Evolutionary conservation across 352 stramenopile species (phyloP).

Genomic region (Peronospora belbahrii): DNA sequence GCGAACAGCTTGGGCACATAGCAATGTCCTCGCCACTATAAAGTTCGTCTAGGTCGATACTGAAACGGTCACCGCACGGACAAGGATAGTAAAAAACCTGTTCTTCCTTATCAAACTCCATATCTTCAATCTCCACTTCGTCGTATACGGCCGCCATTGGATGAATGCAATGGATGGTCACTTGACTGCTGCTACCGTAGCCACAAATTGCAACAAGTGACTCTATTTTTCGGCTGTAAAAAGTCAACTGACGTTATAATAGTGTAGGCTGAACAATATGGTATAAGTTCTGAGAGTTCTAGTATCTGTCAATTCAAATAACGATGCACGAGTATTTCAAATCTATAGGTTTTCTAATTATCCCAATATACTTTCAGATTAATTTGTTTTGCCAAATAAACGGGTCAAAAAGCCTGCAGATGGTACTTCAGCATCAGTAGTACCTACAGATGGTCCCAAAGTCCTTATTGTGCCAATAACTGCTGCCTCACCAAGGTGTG

Average conservation of each 20-base stretch:
- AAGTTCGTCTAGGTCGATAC: conserved; percentile 79
- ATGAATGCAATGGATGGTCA: not conserved
- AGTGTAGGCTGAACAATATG: too few relatives aligned
- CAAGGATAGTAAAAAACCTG: conserved; percentile 96
- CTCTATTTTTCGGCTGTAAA: not conserved
- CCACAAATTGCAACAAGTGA: conserved; percentile 10
- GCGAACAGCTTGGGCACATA: conserved; percentile 93
- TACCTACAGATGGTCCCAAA: conserved; percentile 3
- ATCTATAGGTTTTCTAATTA: not conserved
- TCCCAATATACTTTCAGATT: not conserved
- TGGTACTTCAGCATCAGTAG: conserved; percentile 8
- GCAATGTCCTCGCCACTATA: conserved; percentile 96
- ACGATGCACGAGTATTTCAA: not conserved
- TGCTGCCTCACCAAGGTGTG: conserved; percentile 22
- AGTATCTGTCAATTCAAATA: too few relatives aligned
- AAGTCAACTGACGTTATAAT: too few relatives aligned
- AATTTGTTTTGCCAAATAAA: conserved; percentile 45
- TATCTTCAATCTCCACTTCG: conserved; percentile 98
- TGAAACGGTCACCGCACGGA: conserved; percentile 94
- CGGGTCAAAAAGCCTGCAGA: conserved; percentile 43
- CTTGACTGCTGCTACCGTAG: not conserved
- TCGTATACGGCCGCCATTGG: conserved; percentile 91
- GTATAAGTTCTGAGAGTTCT: too few relatives aligned
- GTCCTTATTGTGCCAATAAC: conserved; percentile 6
- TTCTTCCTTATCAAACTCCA: conserved; percentile 92